Base-by-base conservation (phyloP, 2,329 filamentous ascomycete genomes). In the Xylaria arbuscula region DNA sequence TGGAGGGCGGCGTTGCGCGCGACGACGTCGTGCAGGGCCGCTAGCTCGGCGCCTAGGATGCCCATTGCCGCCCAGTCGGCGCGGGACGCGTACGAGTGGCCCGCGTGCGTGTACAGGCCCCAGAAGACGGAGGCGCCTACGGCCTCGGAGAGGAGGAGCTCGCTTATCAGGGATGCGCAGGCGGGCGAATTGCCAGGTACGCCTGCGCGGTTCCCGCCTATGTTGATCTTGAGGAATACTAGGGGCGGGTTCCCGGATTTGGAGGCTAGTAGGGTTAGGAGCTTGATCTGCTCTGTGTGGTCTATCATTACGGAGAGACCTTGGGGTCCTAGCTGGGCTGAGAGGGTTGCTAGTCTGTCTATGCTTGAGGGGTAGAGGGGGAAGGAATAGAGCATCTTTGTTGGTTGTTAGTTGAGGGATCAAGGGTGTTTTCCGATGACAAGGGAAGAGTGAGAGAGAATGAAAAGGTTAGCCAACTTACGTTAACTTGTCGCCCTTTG, bases 151-250 rank as follows among this genome's bases (percentile, higher is more conserved):
- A 77, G 73, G 1, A 89, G 78, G 0, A 85, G 79, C 15, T 76
- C 74, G 38, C 80, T 72, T 47, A 91, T 81, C 1, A 91, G 77
- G 0, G 78, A 73, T 1, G 77, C 75, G 68, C 88, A 85, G 22
- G 57, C 79, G 0, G 79, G 72, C 0, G 87, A 86, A 11, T 45
- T n/a, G 7, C 80, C 76, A 0, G 88, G 85, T 0, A 93, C 83
- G 22, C 93, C 93, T 0, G 92, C 92, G 17, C 93, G 89, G 74
- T 89, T 85, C 72, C 89, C 89, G 11, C 92, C 91, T 59, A 92
- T 89, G 76, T 95, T 92, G 47, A 95, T 87, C 74, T 94, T 94
- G 74, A 94, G 81, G 75, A 90, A 92, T 15, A 92, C 82, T 0
- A 83, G 83, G 2, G 89, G 86, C 1, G 81, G 77, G 55, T 82